Evolutionary conservation across 805 yeast genomes (phyloP), one percentile per base, ranked within the genome.

Genomic region (Yamadazyma kitorensis): DNA sequence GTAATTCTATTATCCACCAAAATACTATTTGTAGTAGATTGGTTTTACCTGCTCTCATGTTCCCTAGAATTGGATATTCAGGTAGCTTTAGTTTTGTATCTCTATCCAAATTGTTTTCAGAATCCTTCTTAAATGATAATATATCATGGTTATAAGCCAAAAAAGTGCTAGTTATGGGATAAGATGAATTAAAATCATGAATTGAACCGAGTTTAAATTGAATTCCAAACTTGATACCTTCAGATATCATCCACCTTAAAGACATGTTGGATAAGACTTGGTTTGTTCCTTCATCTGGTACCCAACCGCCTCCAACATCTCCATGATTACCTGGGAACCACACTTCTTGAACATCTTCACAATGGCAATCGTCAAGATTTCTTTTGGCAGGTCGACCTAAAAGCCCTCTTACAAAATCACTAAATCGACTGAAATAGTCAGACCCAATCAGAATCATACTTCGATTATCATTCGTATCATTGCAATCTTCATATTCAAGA

Each of bases 321-420:
- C 81, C 65, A 53, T 81, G 87, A 48, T 76, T 76, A 2, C 86
- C 88, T 1, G 83, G 75, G 46, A 81, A 81, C 81, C 82, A 81
- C 26, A 74, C 48, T 46, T 81, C 86, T 11, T 70, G 49, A 21
- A 72, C 45, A 43, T 49, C 57, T 34, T 59, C 47, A 38, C 60
- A 51, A 31, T 11, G 31, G 34, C 25, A 34, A 22, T 34, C 34
- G 3, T 17, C 14, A 14, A 26, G 12, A 3, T 11, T 5, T 32
- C 18, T 26, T 3, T 9, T n/a, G 6, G 25, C 4, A 8, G 19
- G 12, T 8, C 25, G 17, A 3, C 35, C 33, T 7, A 29, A 20
- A n/a, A 37, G 13, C 3, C 20, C 7, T 6, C 16, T 23, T 7
- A 34, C 4, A n/a, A 23, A 22, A 7, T 24, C 34, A 12, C 11